phyloP scores from a whole-genome alignment of 176 grass and related monocot genomes.

The Eleusine coracana region DNA sequence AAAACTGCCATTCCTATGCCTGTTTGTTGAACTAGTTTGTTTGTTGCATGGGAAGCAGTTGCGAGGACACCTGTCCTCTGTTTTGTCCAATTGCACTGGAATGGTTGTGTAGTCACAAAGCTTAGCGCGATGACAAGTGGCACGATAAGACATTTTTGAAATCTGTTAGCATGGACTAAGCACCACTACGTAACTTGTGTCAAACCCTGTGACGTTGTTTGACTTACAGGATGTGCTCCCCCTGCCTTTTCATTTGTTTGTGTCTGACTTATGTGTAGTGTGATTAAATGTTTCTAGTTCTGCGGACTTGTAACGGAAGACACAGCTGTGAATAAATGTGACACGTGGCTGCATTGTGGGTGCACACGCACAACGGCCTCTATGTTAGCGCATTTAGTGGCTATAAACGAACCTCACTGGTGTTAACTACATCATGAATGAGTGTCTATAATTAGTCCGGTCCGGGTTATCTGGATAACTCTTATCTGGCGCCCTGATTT shows the following conservation, averaged over 20 bases:
- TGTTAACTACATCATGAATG: neutral
- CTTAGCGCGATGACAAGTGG: neutral
- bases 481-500: constrained; percentile 22
- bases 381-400: neutral
- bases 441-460: neutral
- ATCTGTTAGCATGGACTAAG: neutral
- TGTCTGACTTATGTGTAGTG: neutral
- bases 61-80: neutral
- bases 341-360: neutral
- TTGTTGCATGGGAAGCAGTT: neutral
- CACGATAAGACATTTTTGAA: neutral
- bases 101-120: neutral
- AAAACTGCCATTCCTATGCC: neutral
- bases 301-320: neutral
- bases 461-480: neutral
- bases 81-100: neutral
- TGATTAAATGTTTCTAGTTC: constrained; percentile 27
- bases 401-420: neutral
- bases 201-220: neutral
- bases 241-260: neutral
- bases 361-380: neutral
- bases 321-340: constrained; percentile 4
- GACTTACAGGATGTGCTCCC: neutral
- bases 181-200: constrained; percentile 4
- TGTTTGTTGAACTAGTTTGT: neutral